Conservation (phyloP, 2,329 filamentous ascomycete genomes). For the Penicillium sp. region DNA sequence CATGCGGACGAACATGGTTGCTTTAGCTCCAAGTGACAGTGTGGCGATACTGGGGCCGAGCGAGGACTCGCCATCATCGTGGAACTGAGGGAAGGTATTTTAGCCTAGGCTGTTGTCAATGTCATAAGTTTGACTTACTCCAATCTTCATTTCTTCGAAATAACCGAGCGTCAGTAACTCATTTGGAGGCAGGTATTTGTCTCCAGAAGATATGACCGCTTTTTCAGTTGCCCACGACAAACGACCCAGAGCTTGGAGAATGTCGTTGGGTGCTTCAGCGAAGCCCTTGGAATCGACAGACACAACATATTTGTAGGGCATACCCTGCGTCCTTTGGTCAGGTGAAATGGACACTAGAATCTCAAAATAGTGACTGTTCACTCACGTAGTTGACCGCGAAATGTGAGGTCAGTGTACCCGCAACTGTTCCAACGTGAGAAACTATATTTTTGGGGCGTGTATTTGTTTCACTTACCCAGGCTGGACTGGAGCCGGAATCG, state of each 20-base stretch:
- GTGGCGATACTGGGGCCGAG: conserved; percentile 57
- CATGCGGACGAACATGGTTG: conserved; percentile 55
- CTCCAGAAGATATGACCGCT: conserved; percentile 31
- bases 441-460: too few species aligned
- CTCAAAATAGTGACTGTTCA: neutral
- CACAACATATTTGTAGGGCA: conserved; percentile 60
- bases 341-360: neutral
- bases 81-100: conserved; percentile 40
- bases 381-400: conserved; percentile 50
- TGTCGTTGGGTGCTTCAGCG: conserved; percentile 38
- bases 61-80: conserved; percentile 58
- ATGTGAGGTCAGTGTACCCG: conserved; percentile 43
- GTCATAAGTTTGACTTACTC: conserved; percentile 30
- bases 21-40: conserved; percentile 51
- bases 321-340: conserved; percentile 39
- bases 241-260: conserved; percentile 48
- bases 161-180: conserved; percentile 57
- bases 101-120: neutral
- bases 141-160: conserved; percentile 55
- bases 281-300: conserved; percentile 47
- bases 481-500: conserved; percentile 38
- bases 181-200: conserved; percentile 47
- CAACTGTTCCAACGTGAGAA: conserved; percentile 25
- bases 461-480: conserved; percentile 28
- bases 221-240: conserved; percentile 53